Conservation (phyloP, 768 basidiomycete genomes). For the Termitomyces sp. region DNA sequence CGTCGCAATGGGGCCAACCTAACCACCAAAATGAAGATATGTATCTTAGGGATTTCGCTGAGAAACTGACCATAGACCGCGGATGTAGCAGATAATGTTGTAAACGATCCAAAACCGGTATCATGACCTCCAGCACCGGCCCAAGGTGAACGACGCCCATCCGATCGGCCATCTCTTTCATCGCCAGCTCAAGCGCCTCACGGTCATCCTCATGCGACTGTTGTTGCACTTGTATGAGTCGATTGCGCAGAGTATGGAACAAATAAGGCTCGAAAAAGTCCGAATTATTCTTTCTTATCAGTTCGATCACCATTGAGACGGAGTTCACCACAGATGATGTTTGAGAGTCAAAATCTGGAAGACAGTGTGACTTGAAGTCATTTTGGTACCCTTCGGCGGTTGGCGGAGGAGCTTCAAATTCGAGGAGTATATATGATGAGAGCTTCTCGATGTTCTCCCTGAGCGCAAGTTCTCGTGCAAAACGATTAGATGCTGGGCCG, state of each 20-base stretch:
- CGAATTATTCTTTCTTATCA: slow-evolving; percentile 96
- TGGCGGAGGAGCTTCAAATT: slow-evolving; percentile 35
- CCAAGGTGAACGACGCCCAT: slow-evolving; percentile 93
- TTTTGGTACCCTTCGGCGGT: slow-evolving; percentile 17
- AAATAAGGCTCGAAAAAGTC: slow-evolving; percentile 98
- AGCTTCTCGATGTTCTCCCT: slow-evolving; percentile 66
- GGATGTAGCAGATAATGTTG: slow-evolving; percentile 68
- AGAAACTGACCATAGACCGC: slow-evolving; percentile 61
- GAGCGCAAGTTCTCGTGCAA: slow-evolving; percentile 84
- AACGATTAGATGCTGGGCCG: slow-evolving; percentile 74
- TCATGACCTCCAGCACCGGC: slow-evolving; percentile 68
- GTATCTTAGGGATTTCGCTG: not conserved
- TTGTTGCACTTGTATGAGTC: slow-evolving; percentile 84
- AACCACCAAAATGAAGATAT: not conserved
- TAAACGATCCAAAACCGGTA: slow-evolving; percentile 60
- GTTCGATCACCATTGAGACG: slow-evolving; percentile 85
- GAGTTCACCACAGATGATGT: slow-evolving; percentile 82
- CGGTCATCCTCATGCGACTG: slow-evolving; percentile 58
- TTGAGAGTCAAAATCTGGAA: slow-evolving; percentile 42
- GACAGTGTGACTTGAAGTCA: slow-evolving; percentile 12
- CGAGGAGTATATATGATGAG: slow-evolving; percentile 69
- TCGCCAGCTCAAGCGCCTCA: slow-evolving; percentile 62
- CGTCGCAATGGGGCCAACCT: slow-evolving; percentile 67
- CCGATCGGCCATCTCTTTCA: slow-evolving; percentile 76
- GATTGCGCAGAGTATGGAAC: slow-evolving; percentile 89